These are phyloP conservation scores for Solanum chilense DNA, from an alignment of 257 asterid species.

Conservation along the genomic window DNA sequence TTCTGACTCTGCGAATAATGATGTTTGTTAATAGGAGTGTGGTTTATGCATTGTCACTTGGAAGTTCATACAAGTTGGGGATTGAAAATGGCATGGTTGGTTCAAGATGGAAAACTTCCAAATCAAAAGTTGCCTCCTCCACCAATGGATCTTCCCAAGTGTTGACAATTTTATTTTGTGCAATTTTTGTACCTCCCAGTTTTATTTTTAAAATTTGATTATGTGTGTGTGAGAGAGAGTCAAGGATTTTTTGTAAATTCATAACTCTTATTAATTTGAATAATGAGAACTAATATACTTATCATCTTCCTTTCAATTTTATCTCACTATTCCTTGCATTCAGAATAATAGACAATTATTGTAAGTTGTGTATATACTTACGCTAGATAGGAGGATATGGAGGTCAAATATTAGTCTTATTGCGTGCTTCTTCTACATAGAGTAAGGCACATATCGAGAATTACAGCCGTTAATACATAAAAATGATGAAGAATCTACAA, in stretches of 20 bases:
- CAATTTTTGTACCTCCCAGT: background rate
- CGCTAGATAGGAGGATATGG: too few relatives aligned
- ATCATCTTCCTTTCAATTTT: background rate
- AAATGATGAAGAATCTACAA: background rate
- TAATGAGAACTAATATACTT: background rate
- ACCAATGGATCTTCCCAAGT: too few relatives aligned
- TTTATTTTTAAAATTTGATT: background rate
- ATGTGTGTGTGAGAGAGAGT: background rate
- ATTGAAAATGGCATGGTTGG: conserved; percentile 63
- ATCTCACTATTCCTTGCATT: background rate
- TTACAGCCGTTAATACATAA: background rate
- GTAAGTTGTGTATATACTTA: too few relatives aligned
- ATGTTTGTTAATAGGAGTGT: background rate
- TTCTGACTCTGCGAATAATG: background rate
- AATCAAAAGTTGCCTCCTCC: too few relatives aligned
- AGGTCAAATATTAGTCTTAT: background rate
- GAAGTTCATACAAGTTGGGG: background rate
- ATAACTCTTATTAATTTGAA: background rate
- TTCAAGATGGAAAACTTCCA: background rate
- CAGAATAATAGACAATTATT: background rate
- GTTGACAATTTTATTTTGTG: background rate
- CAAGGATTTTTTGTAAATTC: background rate
- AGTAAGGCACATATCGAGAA: background rate
- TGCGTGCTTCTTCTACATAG: background rate
- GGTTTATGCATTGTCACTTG: background rate